A percentile compares a stretch with the other conserved stretches of the same genome.
These are phyloP conservation scores for Trichoderma sp. DNA, from an alignment of 2,329 filamentous ascomycete genomes.

Conservation along the genomic window DNA sequence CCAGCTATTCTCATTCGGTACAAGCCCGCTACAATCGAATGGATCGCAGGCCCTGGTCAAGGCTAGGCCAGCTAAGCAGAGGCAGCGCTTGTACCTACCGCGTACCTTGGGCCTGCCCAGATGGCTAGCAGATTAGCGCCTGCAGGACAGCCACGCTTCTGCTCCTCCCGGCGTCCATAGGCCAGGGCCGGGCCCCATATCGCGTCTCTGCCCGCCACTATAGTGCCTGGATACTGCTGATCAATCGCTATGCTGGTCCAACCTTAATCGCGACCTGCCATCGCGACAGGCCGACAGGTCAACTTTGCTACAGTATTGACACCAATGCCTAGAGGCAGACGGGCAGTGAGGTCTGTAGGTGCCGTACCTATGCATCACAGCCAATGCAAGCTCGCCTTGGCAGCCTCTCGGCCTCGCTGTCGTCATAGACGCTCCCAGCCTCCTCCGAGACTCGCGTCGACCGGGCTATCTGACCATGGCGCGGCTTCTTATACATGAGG, in stretches of 20 bases:
- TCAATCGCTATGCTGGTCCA: slow-evolving; percentile 13
- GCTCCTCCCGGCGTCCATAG: slow-evolving; percentile 9
- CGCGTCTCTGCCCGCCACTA: slow-evolving; percentile 8
- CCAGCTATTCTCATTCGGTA: background rate
- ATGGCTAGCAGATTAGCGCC: slow-evolving; percentile 17
- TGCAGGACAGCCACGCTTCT: slow-evolving; percentile 22
- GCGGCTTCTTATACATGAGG: background rate
- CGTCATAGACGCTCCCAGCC: background rate
- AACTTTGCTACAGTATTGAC: background rate
- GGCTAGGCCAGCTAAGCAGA: background rate
- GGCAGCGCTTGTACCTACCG: background rate
- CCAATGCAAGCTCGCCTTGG: background rate
- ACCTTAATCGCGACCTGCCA: slow-evolving; percentile 11
- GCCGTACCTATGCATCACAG: background rate
- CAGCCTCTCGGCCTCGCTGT: background rate
- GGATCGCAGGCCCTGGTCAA: slow-evolving; percentile 7
- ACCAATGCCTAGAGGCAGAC: background rate
- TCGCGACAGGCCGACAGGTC: background rate
- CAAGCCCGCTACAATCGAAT: background rate
- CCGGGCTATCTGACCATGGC: slow-evolving; percentile 2
- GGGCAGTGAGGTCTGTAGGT: background rate
- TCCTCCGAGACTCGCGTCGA: background rate
- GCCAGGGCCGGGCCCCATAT: slow-evolving; percentile 14
- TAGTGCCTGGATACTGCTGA: slow-evolving; percentile 4
- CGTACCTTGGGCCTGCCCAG: background rate